Evolutionary conservation across 2,329 filamentous ascomycete species (phyloP).

Genomic region (Diaporthe sp.): DNA sequence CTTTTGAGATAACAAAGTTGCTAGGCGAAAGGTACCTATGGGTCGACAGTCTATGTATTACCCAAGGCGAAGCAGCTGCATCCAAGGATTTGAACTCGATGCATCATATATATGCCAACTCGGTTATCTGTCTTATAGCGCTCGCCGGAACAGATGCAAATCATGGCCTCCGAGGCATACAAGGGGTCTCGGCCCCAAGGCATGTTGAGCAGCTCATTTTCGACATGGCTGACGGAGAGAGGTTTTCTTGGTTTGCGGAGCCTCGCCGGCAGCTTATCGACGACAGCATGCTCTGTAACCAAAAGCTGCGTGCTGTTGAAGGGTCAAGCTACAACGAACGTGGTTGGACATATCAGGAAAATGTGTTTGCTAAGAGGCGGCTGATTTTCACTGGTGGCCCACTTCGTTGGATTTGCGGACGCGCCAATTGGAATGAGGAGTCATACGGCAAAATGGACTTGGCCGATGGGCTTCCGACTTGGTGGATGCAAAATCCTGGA

Average conservation of each 20-base stretch:
- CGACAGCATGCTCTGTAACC: accelerated
- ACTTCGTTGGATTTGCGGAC: neutral
- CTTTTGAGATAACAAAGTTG: neutral
- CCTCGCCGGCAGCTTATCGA: no score
- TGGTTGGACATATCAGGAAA: neutral
- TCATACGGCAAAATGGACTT: neutral
- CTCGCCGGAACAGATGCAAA: neutral
- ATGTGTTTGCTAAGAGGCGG: neutral
- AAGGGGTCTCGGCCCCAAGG: neutral
- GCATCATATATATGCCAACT: neutral
- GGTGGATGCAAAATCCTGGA: accelerated
- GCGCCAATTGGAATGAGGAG: neutral
- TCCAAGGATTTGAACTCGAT: neutral
- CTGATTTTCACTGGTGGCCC: neutral
- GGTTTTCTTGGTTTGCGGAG: neutral
- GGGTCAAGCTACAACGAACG: neutral
- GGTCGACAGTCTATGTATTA: neutral
- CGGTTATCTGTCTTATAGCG: neutral
- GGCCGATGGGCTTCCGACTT: neutral
- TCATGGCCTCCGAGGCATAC: neutral
- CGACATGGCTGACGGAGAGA: neutral
- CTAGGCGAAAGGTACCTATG: neutral
- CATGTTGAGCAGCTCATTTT: neutral
- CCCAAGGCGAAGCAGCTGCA: neutral
- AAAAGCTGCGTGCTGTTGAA: neutral